Evolutionary conservation across 441 rosid genomes (phyloP), one percentile per base, ranked within the genome.

Genomic region (Macaranga tanarius): DNA sequence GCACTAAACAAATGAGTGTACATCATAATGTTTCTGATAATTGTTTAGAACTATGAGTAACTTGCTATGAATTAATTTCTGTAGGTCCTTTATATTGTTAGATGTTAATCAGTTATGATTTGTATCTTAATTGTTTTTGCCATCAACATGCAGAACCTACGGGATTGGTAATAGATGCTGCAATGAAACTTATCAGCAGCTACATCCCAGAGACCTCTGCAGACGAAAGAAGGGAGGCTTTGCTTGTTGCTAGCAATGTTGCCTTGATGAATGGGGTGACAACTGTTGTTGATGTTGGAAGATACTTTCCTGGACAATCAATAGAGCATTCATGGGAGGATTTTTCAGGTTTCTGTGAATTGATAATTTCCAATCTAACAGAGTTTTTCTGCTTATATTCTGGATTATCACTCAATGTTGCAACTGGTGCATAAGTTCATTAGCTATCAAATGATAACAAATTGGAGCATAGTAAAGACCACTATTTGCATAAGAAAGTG

Each of bases 211-310:
- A 89, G 80, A 82, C 79, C 66, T 88, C 97, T 5, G 80, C 79
- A 12, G 84, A 88, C 83, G 92, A 90, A 78, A 92, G 90, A 73
- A 90, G 97, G 84, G 90, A 90, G 72, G 99, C 97, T 47, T 78
- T 94, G 79, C 58, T 82, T 77, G 85, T 88, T 84, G 97, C 96
- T 71, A 86, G 90, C 84, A 82, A 81, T 67, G 84, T 86, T 80
- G 93, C 95, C 72, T 80, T 92, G 90, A 80, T 58, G 47, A 88
- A 83, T 88, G 99, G 97, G 55, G 97, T 90, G 77, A 92, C 97
- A 44, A 86, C 92, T 64, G 94, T 92, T 44, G 81, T 90, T 76
- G 99, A 94, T 85, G 22, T 94, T 59, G 99, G 99, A 71, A 87
- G 97, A 84, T 89, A 87, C 75, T 80, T 78, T 78, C 97, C 99